These are phyloP conservation scores for Forsythia suspensa DNA, from an alignment of 257 asterid genomes.

Conservation along the genomic window DNA sequence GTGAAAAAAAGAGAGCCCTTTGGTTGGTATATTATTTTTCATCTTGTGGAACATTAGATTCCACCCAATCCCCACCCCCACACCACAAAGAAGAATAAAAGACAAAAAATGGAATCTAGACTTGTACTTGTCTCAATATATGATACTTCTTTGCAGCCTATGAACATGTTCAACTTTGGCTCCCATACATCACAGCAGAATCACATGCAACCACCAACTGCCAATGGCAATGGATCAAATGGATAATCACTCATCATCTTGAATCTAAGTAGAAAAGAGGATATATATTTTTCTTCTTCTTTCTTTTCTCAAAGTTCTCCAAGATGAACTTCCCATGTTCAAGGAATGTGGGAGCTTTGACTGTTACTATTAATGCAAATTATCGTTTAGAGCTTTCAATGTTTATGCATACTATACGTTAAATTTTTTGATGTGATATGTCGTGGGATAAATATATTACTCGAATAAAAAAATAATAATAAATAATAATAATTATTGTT, in stretches of 20 bases:
- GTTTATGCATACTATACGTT: neutral
- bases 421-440: no score
- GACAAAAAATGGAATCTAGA: neutral
- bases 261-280: neutral
- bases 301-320: neutral
- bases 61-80: neutral
- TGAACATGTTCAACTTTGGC: constrained; percentile 53
- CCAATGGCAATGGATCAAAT: constrained; percentile 37
- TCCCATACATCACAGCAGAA: constrained; percentile 47
- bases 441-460: no score
- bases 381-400: neutral
- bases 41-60: neutral
- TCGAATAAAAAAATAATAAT: no score
- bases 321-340: neutral
- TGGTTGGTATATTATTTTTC: neutral
- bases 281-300: no score
- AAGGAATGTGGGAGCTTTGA: neutral
- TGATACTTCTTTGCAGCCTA: constrained; percentile 38
- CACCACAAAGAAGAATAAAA: neutral
- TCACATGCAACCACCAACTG: constrained; percentile 30
- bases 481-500: no score
- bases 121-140: neutral
- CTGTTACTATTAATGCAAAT: neutral
- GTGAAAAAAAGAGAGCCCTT: neutral
- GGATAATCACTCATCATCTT: constrained; percentile 10